Conservation (phyloP, 306 rosid genomes). For the Oxytropis ochrocephala region DNA sequence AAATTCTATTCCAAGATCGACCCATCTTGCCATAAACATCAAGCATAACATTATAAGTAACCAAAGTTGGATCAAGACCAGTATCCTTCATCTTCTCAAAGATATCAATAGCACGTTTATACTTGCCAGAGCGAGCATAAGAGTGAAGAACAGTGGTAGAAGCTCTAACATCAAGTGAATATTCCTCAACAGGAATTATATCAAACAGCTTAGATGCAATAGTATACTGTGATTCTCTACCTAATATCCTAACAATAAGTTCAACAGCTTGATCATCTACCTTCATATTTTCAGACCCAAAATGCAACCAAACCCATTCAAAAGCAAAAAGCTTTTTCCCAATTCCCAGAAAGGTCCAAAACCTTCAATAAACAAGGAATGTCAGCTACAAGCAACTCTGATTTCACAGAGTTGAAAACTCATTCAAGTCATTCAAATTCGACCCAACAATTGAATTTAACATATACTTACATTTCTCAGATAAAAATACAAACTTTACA, state of each 20-base stretch:
- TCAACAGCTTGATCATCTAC: slow-evolving; percentile 64
- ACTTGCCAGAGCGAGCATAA: slow-evolving; percentile 70
- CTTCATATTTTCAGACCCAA: slow-evolving; percentile 41
- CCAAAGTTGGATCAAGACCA: slow-evolving; percentile 79
- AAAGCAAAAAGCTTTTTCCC: slow-evolving; percentile 70
- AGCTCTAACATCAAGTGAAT: slow-evolving; percentile 71
- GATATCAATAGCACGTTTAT: slow-evolving; percentile 54
- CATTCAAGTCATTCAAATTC: slow-evolving; percentile 47
- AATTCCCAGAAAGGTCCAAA: slow-evolving; percentile 67
- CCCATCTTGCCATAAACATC: slow-evolving; percentile 98
- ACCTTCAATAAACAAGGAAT: slow-evolving; percentile 66
- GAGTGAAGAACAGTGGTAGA: slow-evolving; percentile 76
- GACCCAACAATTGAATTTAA: slow-evolving; percentile 56
- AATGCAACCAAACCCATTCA: slow-evolving; percentile 61
- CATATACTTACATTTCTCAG: slow-evolving; percentile 51
- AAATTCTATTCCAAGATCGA: slow-evolving; percentile 70
- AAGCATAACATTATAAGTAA: slow-evolving; percentile 92
- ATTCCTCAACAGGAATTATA: slow-evolving; percentile 64
- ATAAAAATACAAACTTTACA: slow-evolving; percentile 49
- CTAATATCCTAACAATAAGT: slow-evolving; percentile 65
- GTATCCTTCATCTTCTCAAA: slow-evolving; percentile 65
- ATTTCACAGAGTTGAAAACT: slow-evolving; percentile 45
- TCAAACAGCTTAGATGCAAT: slow-evolving; percentile 76
- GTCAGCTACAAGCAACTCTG: slow-evolving; percentile 65
- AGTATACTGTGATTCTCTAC: slow-evolving; percentile 83